Base-by-base conservation (phyloP, 2,329 filamentous ascomycete species). In the Capronia americana region DNA sequence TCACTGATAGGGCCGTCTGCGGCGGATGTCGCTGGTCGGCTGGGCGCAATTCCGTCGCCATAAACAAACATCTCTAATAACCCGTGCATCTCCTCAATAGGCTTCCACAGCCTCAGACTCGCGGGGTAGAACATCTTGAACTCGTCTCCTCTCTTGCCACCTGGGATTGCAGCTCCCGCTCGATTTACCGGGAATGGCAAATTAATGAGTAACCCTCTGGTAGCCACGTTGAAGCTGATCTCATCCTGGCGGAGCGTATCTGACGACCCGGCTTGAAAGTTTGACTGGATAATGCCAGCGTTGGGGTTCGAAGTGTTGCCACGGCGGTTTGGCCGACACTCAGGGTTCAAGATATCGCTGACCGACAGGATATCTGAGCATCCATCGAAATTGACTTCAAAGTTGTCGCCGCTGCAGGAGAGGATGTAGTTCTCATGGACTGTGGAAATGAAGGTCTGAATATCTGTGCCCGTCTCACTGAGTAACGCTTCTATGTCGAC, bases 81-180 rank as follows among this genome's bases (percentile, higher is more conserved):
- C 0, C 87, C 88, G 67, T 92, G 90, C 5, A 94, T 84, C 75
- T 97, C 93, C 75, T 98, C 93, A 69, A 87, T 90, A 63, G 88
- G 86, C 66, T 90, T 86, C 92, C 93, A 97, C 11, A 97, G 78
- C 72, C 92, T 92, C 50, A 96, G 81, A 63, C 90, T 92, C 0
- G 88, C 88, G 0, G 95, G 95, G 74, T 95, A 99, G 72, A 93
- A 96, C 92, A 99, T 97, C 74, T 91, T 93, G 79, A 89, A 90
- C 0, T 90, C 86, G 73, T 93, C 91, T 66, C 72, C 72, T 54
- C 69, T 73, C 64, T 66, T 75, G n/a, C 66, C 71, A 69, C 74
- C 80, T 73, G 75, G 78, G 23, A 61, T 5, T n/a, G 58, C 32
- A 73, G 74, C 80, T 72, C 73, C 77, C 74, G 72, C 81, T 76